A percentile compares a stretch with the other conserved stretches of the same genome.
These are phyloP conservation scores for Cyclocybe aegerita DNA, from an alignment of 768 basidiomycete genomes.

Conservation along the genomic window DNA sequence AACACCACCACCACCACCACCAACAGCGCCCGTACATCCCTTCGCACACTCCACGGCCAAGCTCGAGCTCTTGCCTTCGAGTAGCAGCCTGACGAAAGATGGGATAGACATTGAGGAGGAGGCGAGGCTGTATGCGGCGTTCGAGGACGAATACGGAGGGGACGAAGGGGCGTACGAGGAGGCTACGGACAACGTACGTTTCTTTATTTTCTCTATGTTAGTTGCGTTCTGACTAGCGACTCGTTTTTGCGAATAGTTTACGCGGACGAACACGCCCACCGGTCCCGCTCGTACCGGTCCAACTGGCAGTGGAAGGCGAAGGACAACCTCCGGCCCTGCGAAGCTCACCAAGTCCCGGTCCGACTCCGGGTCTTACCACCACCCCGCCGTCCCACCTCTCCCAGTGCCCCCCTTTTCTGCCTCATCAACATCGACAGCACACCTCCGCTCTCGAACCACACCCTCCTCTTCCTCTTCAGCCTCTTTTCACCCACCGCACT, in stretches of 20 bases:
- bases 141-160: slow-evolving; percentile 41
- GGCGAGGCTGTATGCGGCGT: slow-evolving; percentile 40
- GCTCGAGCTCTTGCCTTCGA: slow-evolving; percentile 49
- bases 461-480: slow-evolving; percentile 10
- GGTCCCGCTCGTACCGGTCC: no score
- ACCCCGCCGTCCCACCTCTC: neutral
- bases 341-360: no score
- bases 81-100: slow-evolving; percentile 18
- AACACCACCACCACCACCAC: neutral
- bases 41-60: slow-evolving; percentile 46
- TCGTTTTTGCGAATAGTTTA: slow-evolving; percentile 12
- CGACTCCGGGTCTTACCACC: neutral
- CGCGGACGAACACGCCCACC: slow-evolving; percentile 11
- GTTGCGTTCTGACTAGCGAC: no score
- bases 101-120: slow-evolving; percentile 71
- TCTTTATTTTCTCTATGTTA: neutral
- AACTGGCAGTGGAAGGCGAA: no score
- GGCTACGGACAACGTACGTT: slow-evolving; percentile 20
- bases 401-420: neutral
- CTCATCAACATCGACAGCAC: neutral
- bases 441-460: neutral
- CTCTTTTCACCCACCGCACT: neutral
- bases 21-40: slow-evolving; percentile 31
- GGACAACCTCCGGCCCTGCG: no score
- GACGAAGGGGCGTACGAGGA: slow-evolving; percentile 28